phyloP scores from a whole-genome alignment of 139 green algal species.

The Tetraselmis striata region DNA sequence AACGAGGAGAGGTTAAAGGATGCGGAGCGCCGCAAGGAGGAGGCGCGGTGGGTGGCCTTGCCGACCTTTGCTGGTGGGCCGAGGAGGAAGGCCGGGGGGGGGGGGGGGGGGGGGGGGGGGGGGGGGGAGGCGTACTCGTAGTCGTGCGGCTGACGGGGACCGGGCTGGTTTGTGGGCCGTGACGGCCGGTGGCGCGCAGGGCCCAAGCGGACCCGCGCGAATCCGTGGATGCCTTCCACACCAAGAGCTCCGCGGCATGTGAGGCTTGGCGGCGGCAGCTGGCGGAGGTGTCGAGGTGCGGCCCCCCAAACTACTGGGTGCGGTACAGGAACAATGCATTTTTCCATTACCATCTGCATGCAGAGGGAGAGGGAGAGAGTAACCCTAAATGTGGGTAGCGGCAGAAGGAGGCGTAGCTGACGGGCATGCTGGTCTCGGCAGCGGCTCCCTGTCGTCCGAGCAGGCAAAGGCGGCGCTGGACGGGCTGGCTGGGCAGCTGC shows the following conservation, averaged over 20 bases:
- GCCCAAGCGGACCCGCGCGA: constrained; percentile 24
- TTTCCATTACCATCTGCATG: too few relatives aligned
- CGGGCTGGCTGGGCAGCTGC: not conserved
- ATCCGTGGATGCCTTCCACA: constrained; percentile 2
- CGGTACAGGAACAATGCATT: too few relatives aligned
- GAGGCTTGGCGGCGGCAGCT: not conserved
- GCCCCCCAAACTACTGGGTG: too few relatives aligned
- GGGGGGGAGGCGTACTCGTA: too few relatives aligned
- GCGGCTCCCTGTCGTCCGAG: not conserved
- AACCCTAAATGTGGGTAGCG: not conserved
- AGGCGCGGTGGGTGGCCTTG: not conserved
- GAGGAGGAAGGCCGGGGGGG: too few relatives aligned
- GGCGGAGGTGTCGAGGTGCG: not conserved
- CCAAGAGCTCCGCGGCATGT: not conserved
- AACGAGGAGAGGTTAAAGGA: not conserved
- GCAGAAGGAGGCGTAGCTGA: too few relatives aligned
- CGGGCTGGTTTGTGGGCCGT: too few relatives aligned
- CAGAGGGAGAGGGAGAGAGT: too few relatives aligned
- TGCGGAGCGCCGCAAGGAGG: not conserved
- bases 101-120: too few relatives aligned
- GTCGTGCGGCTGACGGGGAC: too few relatives aligned
- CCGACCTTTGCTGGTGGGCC: too few relatives aligned
- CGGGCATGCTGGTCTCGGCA: not conserved
- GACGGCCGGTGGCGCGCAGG: constrained; percentile 8
- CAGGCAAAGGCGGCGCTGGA: constrained; percentile 7